Base-by-base conservation (phyloP, 106 monocot genomes). In the Alisma plantagoaquatica region DNA sequence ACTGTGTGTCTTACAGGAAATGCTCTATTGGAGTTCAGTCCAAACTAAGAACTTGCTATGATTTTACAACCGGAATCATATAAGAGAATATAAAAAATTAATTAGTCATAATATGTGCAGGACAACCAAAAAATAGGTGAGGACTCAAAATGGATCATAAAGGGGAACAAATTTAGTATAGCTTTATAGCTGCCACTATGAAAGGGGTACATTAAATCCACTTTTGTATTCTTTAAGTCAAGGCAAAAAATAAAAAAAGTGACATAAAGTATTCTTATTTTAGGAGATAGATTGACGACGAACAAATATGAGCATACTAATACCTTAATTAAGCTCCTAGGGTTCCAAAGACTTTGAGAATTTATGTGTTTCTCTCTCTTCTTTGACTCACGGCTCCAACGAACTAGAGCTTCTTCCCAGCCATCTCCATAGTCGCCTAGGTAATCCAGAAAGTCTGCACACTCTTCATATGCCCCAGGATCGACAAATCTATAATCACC, bases 401-500 rank as follows among this genome's bases (percentile, higher is more conserved):
- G 60, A 57, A 88, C 47, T 67, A 94, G 82, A 53, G 80, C 88
- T 48, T 77, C 70, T 23, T 94, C 77, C 88, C 94, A 94, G 27
- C 71, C 67, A 18, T 64, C 57, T 61, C 56, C 67, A 53, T 53
- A 71, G 53, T 65, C 80, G 59, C 75, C 54, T 54, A 81, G 69
- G 60, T 88, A 81, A 30, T 81, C 73, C 33, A 81, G 31, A 53
- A 94, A 94, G 62, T 81, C 70, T 27, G 75, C 52, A 53, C 84
- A 80, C 75, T 94, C 94, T 27, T 94, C 80, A 67, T 81, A 94
- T 32, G 80, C 83, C 25, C 83, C 83, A 29, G 77, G 72, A 68
- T 94, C 83, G 43, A 84, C 87, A 70, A 75, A 94, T 60, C 94
- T 77, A 43, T 74, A 94, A 78, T 94, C 94, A 57, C 88, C 94